Conservation (phyloP, 78 protist genomes). For the Isochrysis galbana region DNA sequence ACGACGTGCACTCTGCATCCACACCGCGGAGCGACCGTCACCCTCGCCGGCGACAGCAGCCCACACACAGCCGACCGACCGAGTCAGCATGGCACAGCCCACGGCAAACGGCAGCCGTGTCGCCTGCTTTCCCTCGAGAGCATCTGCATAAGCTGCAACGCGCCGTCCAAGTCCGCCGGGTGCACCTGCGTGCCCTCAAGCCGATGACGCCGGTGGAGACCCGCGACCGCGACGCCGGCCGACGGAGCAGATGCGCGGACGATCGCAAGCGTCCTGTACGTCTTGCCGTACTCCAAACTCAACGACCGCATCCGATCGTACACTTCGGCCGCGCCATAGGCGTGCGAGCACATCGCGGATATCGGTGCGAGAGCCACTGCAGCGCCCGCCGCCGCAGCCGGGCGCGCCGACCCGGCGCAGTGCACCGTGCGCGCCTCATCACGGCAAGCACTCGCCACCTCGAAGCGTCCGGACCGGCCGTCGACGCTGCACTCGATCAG, state of each 20-base stretch:
- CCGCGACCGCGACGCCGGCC: background rate
- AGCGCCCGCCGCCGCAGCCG: background rate
- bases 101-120: background rate
- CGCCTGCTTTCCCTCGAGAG: background rate
- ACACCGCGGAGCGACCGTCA: background rate
- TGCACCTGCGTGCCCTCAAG: background rate
- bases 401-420: background rate
- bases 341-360: background rate
- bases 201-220: background rate
- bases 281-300: background rate
- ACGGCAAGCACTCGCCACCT: background rate
- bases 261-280: background rate
- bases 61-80: background rate
- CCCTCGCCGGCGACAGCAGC: background rate
- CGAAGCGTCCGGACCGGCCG: background rate
- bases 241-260: background rate
- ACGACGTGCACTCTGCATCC: background rate
- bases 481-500: background rate
- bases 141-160: background rate
- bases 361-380: background rate
- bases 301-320: background rate
- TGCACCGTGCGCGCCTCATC: background rate
- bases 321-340: background rate
- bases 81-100: background rate
- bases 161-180: conserved; percentile 4